These are phyloP conservation scores for Tardiomyces digboiensis DNA, from an alignment of 1,139 yeast species.

Conservation along the genomic window DNA sequence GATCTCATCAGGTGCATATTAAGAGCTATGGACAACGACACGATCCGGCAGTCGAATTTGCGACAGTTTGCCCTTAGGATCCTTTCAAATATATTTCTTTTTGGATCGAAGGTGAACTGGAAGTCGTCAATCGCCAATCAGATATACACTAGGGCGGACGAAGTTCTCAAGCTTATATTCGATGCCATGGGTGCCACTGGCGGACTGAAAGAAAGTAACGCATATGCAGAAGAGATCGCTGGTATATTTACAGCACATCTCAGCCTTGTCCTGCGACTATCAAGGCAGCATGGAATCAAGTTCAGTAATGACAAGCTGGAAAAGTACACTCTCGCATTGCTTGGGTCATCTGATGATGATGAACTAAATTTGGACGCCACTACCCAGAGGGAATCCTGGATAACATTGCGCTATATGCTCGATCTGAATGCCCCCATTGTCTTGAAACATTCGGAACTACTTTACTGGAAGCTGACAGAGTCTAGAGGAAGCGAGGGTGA, in stretches of 20 bases:
- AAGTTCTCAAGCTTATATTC: neutral
- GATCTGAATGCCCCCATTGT: neutral
- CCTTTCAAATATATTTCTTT: neutral
- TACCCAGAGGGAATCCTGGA: neutral
- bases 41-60: neutral
- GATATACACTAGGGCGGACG: neutral
- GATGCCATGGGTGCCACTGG: neutral
- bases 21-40: neutral
- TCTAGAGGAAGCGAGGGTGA: neutral
- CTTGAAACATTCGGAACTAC: neutral
- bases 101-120: neutral
- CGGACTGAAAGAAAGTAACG: too few species aligned
- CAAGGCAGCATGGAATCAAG: neutral
- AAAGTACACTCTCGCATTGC: neutral
- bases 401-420: neutral
- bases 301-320: neutral
- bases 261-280: neutral
- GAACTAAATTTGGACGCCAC: neutral
- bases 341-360: neutral
- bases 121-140: too few species aligned
- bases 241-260: neutral
- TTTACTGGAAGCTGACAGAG: neutral
- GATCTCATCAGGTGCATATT: neutral
- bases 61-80: neutral
- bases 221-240: neutral